A percentile compares a stretch with the other conserved stretches of the same genome.
These are phyloP conservation scores for Quercus lobata DNA, from an alignment of 331 rosid species.

Conservation along the genomic window DNA sequence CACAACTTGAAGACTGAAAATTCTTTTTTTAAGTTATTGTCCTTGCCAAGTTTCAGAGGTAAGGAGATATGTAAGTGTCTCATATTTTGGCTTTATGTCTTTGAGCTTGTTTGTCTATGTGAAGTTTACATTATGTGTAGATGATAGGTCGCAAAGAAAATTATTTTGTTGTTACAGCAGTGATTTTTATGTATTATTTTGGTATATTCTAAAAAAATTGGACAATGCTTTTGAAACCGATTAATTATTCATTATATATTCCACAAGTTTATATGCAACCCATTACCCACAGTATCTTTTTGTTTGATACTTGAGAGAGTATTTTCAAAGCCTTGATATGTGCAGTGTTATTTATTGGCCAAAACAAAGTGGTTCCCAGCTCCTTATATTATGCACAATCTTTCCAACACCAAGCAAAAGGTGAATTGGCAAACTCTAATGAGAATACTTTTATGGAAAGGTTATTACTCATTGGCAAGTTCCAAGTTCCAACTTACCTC, in stretches of 20 bases:
- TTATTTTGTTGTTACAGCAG: constrained; percentile 4
- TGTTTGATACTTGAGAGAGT: too few species aligned
- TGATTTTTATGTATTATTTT: constrained; percentile 20
- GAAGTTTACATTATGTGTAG: constrained; percentile 44
- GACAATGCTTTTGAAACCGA: not conserved
- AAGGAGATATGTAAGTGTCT: constrained; percentile 21
- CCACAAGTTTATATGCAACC: not conserved
- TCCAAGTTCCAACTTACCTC: too few species aligned
- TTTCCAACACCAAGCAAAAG: too few species aligned
- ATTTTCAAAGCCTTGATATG: too few species aligned
- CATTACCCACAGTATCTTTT: not conserved
- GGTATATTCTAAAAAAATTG: not conserved
- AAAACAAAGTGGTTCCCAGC: too few species aligned
- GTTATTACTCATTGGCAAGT: too few species aligned
- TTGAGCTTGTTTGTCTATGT: constrained; percentile 15
- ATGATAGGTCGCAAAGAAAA: constrained; percentile 22
- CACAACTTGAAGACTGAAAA: constrained; percentile 11
- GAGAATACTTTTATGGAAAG: too few species aligned
- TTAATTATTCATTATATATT: not conserved
- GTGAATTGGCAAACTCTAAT: too few species aligned
- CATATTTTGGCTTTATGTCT: constrained; percentile 13
- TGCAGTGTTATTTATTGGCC: too few species aligned
- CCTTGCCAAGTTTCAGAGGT: constrained; percentile 12
- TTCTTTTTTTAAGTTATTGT: constrained; percentile 8
- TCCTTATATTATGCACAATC: too few species aligned